A percentile compares a stretch with the other conserved stretches of the same genome.
Evolutionary conservation across 148 eudicot genomes (phyloP).

Genomic region (Pouteria glomerata): DNA sequence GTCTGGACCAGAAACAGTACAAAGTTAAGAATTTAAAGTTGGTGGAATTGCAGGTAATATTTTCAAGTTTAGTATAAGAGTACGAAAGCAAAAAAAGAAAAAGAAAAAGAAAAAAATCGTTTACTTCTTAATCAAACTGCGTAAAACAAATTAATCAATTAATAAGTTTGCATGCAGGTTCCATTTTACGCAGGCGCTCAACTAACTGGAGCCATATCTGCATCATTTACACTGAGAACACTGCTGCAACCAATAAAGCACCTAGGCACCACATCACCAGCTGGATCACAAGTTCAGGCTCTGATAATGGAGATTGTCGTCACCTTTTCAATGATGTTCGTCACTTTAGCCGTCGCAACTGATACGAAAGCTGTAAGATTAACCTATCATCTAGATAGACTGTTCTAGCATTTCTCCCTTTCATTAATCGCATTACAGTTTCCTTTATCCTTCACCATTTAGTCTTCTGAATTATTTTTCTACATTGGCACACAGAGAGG

Average conservation of each 20-base stretch:
- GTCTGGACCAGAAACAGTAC: too few species aligned
- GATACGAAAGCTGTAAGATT: conserved; percentile 62
- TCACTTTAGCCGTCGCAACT: conserved; percentile 63
- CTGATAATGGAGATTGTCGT: conserved; percentile 64
- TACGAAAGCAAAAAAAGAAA: too few species aligned
- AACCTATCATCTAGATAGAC: too few species aligned
- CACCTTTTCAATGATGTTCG: conserved; percentile 67
- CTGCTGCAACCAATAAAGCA: conserved; percentile 44
- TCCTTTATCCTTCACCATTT: too few species aligned
- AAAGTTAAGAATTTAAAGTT: too few species aligned
- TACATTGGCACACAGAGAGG: conserved; percentile 54
- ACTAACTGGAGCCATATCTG: conserved; percentile 46
- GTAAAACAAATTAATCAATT: background rate
- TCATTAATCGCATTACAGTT: too few species aligned
- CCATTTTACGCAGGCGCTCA: conserved; percentile 63
- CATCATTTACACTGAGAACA: conserved; percentile 41
- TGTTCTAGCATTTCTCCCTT: background rate
- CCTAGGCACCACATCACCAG: conserved; percentile 60
- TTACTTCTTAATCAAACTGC: too few species aligned
- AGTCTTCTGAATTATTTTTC: too few species aligned
- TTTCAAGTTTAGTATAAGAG: too few species aligned
- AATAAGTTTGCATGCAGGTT: conserved; percentile 31
- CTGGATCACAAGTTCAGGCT: conserved; percentile 59
- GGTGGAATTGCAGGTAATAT: too few species aligned
- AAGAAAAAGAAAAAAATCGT: too few species aligned